Evolutionary conservation across 2,329 filamentous ascomycete genomes (phyloP).

Genomic region (Fusarium setosum): DNA sequence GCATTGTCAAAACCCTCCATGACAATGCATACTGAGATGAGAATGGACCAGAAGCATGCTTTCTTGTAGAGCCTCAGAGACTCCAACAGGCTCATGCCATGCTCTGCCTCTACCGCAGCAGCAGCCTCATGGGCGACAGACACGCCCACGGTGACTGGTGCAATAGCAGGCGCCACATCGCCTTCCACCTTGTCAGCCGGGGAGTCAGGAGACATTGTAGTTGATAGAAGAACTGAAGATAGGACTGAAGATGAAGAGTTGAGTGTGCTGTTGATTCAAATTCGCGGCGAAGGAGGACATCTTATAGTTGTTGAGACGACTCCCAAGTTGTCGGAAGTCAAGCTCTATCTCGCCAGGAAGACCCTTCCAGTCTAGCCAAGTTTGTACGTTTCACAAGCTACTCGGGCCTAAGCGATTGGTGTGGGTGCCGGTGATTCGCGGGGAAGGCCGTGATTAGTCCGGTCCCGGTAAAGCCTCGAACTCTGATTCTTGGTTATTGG

Average conservation of each 20-base stretch:
- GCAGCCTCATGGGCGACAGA: constrained; percentile 37
- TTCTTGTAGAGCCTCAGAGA: constrained; percentile 55
- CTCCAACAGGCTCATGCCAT: constrained; percentile 45
- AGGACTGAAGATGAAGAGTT: background rate
- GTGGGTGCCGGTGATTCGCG: background rate
- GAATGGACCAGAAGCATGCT: constrained; percentile 51
- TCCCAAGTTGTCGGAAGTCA: too few relatives aligned
- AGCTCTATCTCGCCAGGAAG: too few relatives aligned
- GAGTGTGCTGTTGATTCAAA: background rate
- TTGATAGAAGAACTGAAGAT: background rate
- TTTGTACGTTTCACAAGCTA: background rate
- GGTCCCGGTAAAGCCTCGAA: background rate
- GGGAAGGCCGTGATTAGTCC: constrained; percentile 20
- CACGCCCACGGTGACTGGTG: constrained; percentile 20
- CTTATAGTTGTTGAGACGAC: background rate
- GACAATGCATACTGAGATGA: constrained; percentile 51
- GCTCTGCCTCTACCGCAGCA: constrained; percentile 48
- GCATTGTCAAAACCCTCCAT: constrained; percentile 56
- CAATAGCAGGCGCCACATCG: constrained; percentile 10
- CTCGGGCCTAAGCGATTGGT: background rate
- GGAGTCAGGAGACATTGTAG: constrained; percentile 25
- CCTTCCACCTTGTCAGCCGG: constrained; percentile 20
- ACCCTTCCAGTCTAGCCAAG: too few relatives aligned
- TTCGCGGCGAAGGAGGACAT: background rate
- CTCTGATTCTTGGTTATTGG: background rate